Conservation (phyloP, 2,329 filamentous ascomycete genomes). For the Fonsecaea pugnacius region DNA sequence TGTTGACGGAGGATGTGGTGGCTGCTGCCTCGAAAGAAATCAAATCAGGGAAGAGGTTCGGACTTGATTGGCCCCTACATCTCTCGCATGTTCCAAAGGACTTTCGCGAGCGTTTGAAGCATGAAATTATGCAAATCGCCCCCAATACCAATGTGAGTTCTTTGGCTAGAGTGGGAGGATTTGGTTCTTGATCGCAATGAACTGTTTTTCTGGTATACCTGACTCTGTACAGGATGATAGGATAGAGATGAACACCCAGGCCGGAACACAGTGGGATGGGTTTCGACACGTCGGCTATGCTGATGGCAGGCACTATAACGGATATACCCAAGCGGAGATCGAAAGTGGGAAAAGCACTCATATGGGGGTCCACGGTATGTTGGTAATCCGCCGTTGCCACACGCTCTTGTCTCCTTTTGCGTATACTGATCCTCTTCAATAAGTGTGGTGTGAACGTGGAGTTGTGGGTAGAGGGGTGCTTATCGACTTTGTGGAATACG, state of each 20-base stretch:
- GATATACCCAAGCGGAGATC: conserved; percentile 12
- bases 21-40: neutral
- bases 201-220: too few species aligned
- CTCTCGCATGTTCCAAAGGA: neutral
- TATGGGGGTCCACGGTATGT: neutral
- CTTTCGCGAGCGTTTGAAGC: neutral
- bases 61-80: neutral
- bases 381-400: too few species aligned
- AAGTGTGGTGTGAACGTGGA: neutral
- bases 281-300: conserved; percentile 24
- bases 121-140: neutral
- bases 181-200: too few species aligned
- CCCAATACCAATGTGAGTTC: too few species aligned
- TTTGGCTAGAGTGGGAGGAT: too few species aligned
- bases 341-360: neutral
- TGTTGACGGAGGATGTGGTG: neutral
- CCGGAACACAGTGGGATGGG: conserved; percentile 22
- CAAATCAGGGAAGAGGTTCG: too few species aligned
- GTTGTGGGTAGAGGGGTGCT: neutral
- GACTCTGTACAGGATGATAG: too few species aligned
- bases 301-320: too few species aligned
- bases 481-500: neutral
- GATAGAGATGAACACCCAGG: conserved; percentile 19
- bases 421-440: too few species aligned
- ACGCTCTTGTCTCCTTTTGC: too few species aligned